Evolutionary conservation across 805 yeast genomes (phyloP), one percentile per base, ranked within the genome.

Genomic region (Candida ponderosae): DNA sequence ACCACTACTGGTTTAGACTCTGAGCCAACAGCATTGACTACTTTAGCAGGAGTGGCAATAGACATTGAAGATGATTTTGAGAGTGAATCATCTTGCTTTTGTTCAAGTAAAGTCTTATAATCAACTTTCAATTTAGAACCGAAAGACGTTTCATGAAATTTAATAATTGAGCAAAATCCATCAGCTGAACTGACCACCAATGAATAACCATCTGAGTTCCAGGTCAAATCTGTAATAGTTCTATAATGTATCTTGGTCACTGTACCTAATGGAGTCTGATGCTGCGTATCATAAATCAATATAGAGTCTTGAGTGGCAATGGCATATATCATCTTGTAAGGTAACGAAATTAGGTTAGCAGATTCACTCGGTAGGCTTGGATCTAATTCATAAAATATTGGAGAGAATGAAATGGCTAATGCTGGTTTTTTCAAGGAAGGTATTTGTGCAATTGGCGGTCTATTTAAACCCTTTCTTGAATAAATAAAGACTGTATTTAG

Each of bases 251-350:
- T 65, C 49, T 87, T 87, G 0, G 84, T 71, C 3, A 81, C 81
- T 13, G 74, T 62, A 5, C 89, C 93, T 18, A 93, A 50, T 3
- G 97, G 95, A 39, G 68, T 58, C 19, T 66, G 50, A 24, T 69
- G 66, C 43, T 79, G 83, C 0, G 97, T 90, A 46, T 87, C 95
- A 59, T 85, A 93, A 2, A 93, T 62, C 8, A 81, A 51, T 11
- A 93, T 81, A 13, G 89, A 72, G 54, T 86, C 96, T 40, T 85
- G 88, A 0, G 97, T 89, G 0, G 96, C 97, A 16, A 93, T 82
- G 0, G 97, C 97, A 62, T 83, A 89, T 1, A 90, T 62, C 76
- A 93, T 73, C 43, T 87, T 74, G 52, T 93, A 88, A 1, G 86
- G 82, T 32, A 89, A 58, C 5, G 65, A 59, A 42, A 86, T 70